Conservation (phyloP, 2,329 filamentous ascomycete genomes). For the Fusarium continuum region DNA sequence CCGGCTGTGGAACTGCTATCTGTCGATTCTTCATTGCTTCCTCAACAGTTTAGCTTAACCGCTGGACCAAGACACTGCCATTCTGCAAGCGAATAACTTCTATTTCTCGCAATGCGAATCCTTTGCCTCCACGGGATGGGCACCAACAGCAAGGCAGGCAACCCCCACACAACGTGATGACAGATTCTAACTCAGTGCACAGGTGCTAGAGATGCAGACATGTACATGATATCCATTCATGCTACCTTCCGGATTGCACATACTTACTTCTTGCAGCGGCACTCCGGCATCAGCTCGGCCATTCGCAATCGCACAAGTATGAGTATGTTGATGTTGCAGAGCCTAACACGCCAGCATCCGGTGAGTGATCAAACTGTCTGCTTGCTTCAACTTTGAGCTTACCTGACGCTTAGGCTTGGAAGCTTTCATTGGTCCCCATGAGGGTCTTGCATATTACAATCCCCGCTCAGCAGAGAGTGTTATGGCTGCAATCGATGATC, state of each 20-base stretch:
- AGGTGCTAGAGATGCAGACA: slow-evolving; percentile 9
- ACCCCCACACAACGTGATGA: neutral
- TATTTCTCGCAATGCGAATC: neutral
- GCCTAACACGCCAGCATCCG: neutral
- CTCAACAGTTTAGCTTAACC: neutral
- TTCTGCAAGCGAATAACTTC: too few species aligned
- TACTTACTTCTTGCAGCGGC: neutral
- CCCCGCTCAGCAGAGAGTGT: neutral
- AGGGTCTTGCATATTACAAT: neutral
- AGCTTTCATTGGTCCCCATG: neutral
- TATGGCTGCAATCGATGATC: neutral
- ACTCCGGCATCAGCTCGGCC: neutral
- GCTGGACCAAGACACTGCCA: too few species aligned
- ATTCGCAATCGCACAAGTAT: slow-evolving; percentile 1
- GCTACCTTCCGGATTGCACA: neutral
- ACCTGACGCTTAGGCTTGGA: neutral
- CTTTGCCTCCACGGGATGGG: slow-evolving; percentile 10
- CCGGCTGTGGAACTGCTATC: neutral
- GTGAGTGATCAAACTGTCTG: neutral
- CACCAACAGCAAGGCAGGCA: slow-evolving; percentile 1
- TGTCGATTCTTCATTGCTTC: neutral
- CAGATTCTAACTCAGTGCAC: neutral
- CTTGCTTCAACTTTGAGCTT: neutral
- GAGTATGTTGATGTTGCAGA: slow-evolving; percentile 4
- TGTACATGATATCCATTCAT: neutral